Evolutionary conservation across 192 early-diverging fungal genomes (phyloP).

Genomic region (Dimargaris xerosporica): DNA sequence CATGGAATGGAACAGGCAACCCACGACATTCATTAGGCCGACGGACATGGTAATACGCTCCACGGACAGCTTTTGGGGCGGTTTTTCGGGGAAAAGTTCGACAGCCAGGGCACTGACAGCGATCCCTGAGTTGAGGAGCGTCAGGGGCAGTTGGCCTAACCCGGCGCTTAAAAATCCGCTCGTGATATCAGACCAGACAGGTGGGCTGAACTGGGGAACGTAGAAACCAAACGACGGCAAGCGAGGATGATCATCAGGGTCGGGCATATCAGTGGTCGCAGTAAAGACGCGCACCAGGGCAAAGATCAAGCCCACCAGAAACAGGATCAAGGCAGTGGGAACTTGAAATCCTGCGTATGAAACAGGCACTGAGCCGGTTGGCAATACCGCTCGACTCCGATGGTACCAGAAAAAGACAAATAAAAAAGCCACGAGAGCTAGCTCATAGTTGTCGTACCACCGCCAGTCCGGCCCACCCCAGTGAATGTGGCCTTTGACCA

Average conservation of each 20-base stretch:
- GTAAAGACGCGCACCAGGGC: slow-evolving; percentile 38
- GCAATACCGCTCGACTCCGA: slow-evolving; percentile 26
- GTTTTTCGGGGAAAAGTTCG: slow-evolving; percentile 64
- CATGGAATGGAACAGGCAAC: slow-evolving; percentile 64
- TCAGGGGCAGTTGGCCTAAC: slow-evolving; percentile 77
- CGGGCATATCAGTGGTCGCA: slow-evolving; percentile 21
- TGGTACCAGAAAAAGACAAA: slow-evolving; percentile 54
- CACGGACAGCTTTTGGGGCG: slow-evolving; percentile 14
- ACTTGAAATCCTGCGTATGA: too few species aligned
- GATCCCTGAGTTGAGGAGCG: slow-evolving; percentile 72
- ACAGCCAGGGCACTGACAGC: slow-evolving; percentile 57
- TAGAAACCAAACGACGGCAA: slow-evolving; percentile 31
- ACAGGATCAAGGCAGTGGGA: slow-evolving; percentile 56
- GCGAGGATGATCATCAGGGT: slow-evolving; percentile 22
- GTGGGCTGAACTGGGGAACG: slow-evolving; percentile 41
- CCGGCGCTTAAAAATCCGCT: slow-evolving; percentile 64
- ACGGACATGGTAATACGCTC: slow-evolving; percentile 42
- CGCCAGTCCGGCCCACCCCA: slow-evolving; percentile 38
- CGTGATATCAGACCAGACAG: slow-evolving; percentile 46
- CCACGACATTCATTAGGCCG: slow-evolving; percentile 63
- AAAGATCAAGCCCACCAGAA: slow-evolving; percentile 49
- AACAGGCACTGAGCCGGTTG: too few species aligned
- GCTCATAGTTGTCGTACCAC: slow-evolving; percentile 59
- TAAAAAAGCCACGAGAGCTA: slow-evolving; percentile 50
- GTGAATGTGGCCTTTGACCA: slow-evolving; percentile 33